phyloP scores from a whole-genome alignment of 495 filamentous ascomycete species.

The Tetracladium setigerum region DNA sequence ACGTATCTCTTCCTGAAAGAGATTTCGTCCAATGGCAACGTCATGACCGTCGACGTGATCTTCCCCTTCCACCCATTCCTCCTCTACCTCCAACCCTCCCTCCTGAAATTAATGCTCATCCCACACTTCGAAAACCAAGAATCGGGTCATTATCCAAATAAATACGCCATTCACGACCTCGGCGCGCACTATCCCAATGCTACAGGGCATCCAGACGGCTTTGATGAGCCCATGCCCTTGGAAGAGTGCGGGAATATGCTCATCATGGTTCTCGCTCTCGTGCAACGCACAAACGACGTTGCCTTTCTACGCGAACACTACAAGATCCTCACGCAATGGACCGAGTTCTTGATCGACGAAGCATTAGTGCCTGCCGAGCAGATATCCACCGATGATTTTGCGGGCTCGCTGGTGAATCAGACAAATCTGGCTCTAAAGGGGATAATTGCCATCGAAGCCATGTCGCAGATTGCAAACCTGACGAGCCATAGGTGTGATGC shows the following conservation, averaged over 20 bases:
- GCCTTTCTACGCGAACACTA: slow-evolving; percentile 51
- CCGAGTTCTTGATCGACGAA: slow-evolving; percentile 74
- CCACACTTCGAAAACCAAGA: slow-evolving; percentile 86
- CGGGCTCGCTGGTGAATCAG: slow-evolving; percentile 77
- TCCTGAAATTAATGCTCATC: slow-evolving; percentile 77
- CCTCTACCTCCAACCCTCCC: slow-evolving; percentile 75
- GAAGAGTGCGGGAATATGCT: slow-evolving; percentile 96
- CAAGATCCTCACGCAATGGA: slow-evolving; percentile 76
- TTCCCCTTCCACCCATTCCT: slow-evolving; percentile 89
- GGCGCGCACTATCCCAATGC: slow-evolving; percentile 83
- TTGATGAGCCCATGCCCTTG: slow-evolving; percentile 75
- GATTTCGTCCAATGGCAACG: slow-evolving; percentile 88
- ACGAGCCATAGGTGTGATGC: slow-evolving; percentile 53
- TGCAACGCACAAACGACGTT: slow-evolving; percentile 34
- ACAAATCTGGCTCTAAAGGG: slow-evolving; percentile 93
- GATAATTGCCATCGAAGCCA: slow-evolving; percentile 86
- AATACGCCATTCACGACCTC: slow-evolving; percentile 84
- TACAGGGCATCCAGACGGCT: slow-evolving; percentile 73
- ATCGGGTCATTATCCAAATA: slow-evolving; percentile 83
- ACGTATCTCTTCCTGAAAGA: slow-evolving; percentile 92
- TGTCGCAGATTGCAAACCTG: slow-evolving; percentile 67
- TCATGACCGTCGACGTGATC: slow-evolving; percentile 94
- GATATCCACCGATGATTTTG: slow-evolving; percentile 92
- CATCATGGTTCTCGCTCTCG: slow-evolving; percentile 74
- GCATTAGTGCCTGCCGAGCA: slow-evolving; percentile 76